Evolutionary conservation across 208 protist species (phyloP).

Genomic region (Naegleria gruberi): DNA sequence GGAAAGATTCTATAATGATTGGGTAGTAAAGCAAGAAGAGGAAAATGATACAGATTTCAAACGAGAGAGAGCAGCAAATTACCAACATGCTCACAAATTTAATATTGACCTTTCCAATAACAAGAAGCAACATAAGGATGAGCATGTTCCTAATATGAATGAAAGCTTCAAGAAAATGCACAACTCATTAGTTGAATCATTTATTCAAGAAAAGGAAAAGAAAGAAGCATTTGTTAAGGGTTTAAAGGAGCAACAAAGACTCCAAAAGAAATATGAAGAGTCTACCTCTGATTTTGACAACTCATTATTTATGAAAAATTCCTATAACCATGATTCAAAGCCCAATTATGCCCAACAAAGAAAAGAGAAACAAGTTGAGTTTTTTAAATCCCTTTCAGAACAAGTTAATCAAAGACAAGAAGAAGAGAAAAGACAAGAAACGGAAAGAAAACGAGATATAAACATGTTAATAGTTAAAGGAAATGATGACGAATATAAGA

Average conservation of each 20-base stretch:
- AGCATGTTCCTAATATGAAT: not conserved
- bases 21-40: not conserved
- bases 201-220: not conserved
- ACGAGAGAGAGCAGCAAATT: not conserved
- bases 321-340: not conserved
- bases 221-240: not conserved
- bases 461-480: not conserved
- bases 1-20: not conserved
- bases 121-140: not conserved
- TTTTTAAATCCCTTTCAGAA: not conserved
- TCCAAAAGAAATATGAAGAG: not conserved
- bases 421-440: not conserved
- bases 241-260: not conserved
- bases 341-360: not conserved
- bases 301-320: not conserved
- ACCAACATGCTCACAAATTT: not conserved
- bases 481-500: not conserved
- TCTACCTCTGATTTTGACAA: not conserved
- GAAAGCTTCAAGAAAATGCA: no score
- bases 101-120: not conserved
- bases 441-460: not conserved
- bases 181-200: not conserved
- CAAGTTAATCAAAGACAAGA: not conserved
- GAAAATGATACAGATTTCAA: not conserved
- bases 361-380: not conserved